Evolutionary conservation across 495 filamentous ascomycete genomes (phyloP).

Genomic region (Penicillium bovifimosum): DNA sequence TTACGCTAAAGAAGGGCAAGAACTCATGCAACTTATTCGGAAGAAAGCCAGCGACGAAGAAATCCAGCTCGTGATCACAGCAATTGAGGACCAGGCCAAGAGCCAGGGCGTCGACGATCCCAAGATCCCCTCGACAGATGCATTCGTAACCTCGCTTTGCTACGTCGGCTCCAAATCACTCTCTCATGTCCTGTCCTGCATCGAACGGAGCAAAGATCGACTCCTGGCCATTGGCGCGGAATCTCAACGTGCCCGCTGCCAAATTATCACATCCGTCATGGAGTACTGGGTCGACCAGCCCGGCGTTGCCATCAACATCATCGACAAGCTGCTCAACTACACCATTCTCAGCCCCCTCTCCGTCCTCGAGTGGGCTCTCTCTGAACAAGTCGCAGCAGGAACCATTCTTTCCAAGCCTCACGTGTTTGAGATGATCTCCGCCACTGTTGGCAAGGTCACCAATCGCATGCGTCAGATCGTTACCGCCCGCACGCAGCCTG

Average conservation of each 20-base stretch:
- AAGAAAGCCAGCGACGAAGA: constrained; percentile 80
- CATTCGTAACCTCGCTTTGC: constrained; percentile 87
- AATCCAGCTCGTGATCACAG: constrained; percentile 67
- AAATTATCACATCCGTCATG: constrained; percentile 87
- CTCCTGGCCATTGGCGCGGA: constrained; percentile 70
- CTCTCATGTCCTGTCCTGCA: constrained; percentile 90
- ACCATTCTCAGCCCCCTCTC: constrained; percentile 77
- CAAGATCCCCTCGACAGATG: constrained; percentile 78
- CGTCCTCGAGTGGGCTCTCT: constrained; percentile 84
- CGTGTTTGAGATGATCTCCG: constrained; percentile 82
- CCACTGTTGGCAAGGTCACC: constrained; percentile 88
- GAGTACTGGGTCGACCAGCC: constrained; percentile 91
- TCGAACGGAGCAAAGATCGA: constrained; percentile 91
- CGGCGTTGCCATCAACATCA: constrained; percentile 84
- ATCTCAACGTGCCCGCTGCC: constrained; percentile 66
- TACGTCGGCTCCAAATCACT: constrained; percentile 90
- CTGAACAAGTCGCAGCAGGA: constrained; percentile 57
- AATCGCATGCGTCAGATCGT: constrained; percentile 82
- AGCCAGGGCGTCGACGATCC: constrained; percentile 62
- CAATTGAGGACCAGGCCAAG: constrained; percentile 70
- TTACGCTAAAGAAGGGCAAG: constrained; percentile 71
- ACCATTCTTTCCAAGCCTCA: constrained; percentile 64
- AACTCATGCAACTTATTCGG: constrained; percentile 70
- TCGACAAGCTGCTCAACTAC: constrained; percentile 98
- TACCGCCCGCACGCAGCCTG: constrained; percentile 47